Percentiles rank a stretch among this genome's conserved stretches.
phyloP scores from a whole-genome alignment of 78 protist species.

The Cavenderia fasciculata region DNA sequence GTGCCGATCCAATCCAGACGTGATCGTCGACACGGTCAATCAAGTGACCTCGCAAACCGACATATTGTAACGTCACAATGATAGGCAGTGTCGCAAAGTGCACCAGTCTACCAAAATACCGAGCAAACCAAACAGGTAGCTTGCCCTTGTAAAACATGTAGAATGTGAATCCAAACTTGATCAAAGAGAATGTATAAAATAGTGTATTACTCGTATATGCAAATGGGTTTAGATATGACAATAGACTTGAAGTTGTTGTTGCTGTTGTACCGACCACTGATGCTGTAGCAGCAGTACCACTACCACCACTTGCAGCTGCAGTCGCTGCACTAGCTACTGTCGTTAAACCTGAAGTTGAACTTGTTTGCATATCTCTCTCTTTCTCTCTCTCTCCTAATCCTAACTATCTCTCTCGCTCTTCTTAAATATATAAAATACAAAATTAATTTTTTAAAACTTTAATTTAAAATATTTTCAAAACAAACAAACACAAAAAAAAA shows the following conservation, averaged over 20 bases:
- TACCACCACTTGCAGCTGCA: too few relatives aligned
- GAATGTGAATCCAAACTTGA: slow-evolving; percentile 28
- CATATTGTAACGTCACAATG: not conserved
- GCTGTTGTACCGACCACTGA: not conserved
- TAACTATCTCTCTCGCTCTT: too few relatives aligned
- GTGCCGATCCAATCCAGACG: slow-evolving; percentile 70
- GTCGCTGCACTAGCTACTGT: too few relatives aligned
- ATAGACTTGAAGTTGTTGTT: not conserved
- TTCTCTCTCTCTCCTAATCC: too few relatives aligned
- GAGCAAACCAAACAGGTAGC: slow-evolving; percentile 49
- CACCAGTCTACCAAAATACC: slow-evolving; percentile 41
- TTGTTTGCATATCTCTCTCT: too few relatives aligned
- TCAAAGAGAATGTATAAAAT: not conserved
- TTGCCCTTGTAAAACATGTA: slow-evolving; percentile 54
- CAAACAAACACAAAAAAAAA: too few relatives aligned
- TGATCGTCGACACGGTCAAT: slow-evolving; percentile 29
- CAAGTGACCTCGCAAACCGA: slow-evolving; percentile 39
- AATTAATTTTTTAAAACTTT: too few relatives aligned
- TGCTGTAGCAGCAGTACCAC: too few relatives aligned
- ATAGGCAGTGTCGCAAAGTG: slow-evolving; percentile 22
- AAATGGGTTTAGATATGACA: not conserved
- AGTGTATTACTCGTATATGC: not conserved
- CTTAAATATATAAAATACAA: too few relatives aligned
- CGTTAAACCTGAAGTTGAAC: too few relatives aligned
- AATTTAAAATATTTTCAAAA: too few relatives aligned